phyloP scores from a whole-genome alignment of 108 stramenopile species.

The Pseudonitzschia multiseries region DNA sequence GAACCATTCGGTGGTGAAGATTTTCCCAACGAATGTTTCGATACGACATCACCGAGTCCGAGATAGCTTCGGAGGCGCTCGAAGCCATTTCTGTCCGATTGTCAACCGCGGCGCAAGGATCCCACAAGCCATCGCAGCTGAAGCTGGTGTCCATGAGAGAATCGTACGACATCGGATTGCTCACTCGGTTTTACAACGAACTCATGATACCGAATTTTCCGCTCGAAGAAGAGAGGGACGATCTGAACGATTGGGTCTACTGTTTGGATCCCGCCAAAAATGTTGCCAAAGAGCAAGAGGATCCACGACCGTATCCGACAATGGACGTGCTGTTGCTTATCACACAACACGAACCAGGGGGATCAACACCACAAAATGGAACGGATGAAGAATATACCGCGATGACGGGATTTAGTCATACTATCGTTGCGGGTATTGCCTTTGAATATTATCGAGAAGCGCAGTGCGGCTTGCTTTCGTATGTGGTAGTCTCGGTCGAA shows the following conservation, averaged over 20 bases:
- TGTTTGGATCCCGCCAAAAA: constrained; percentile 44
- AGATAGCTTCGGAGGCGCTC: background rate
- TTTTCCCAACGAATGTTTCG: background rate
- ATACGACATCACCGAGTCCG: constrained; percentile 11
- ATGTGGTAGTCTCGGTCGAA: constrained; percentile 41
- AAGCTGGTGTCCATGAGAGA: constrained; percentile 22
- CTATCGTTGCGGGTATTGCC: constrained; percentile 48
- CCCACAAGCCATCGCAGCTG: background rate
- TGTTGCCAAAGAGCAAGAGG: background rate
- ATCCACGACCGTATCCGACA: constrained; percentile 19
- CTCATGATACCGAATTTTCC: constrained; percentile 61
- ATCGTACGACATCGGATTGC: constrained; percentile 14
- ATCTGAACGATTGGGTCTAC: constrained; percentile 52
- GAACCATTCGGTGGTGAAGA: too few relatives aligned
- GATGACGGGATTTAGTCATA: background rate
- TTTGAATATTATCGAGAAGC: constrained; percentile 57
- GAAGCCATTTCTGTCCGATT: constrained; percentile 8
- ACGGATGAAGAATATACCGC: background rate
- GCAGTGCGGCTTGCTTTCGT: constrained; percentile 49
- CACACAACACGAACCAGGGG: background rate
- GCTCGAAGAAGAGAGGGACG: constrained; percentile 54
- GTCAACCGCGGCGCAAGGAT: background rate
- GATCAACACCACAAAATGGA: background rate
- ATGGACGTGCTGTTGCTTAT: constrained; percentile 57
- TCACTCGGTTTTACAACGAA: constrained; percentile 50